Evolutionary conservation across 106 monocot species (phyloP).

Genomic region (Amphibolis antarctica): DNA sequence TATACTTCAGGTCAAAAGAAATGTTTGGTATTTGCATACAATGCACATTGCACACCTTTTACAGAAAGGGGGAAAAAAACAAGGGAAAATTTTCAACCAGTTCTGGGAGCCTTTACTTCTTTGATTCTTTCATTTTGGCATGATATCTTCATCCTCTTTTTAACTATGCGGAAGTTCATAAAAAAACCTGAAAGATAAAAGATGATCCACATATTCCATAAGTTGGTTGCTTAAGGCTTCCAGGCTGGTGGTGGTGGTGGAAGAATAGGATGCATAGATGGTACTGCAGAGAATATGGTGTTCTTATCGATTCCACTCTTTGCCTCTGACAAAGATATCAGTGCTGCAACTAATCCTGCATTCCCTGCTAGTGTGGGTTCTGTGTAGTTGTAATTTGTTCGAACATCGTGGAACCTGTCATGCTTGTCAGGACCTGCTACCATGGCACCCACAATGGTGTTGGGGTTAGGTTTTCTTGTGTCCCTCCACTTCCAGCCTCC

Average conservation of each 20-base stretch:
- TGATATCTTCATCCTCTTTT: background rate
- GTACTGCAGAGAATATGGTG: constrained; percentile 39
- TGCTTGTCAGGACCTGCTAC: constrained; percentile 36
- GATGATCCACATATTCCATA: background rate
- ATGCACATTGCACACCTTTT: background rate
- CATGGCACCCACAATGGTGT: constrained; percentile 42
- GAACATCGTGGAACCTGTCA: constrained; percentile 33
- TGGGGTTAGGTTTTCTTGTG: constrained; percentile 21
- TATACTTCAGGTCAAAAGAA: too few relatives aligned
- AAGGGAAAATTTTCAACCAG: background rate
- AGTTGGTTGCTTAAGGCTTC: constrained; percentile 22
- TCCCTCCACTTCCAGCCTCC: constrained; percentile 46
- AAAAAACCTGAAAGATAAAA: background rate
- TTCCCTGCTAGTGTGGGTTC: constrained; percentile 48
- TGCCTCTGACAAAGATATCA: constrained; percentile 25
- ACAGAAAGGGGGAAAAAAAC: background rate
- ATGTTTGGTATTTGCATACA: background rate
- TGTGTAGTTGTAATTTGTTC: constrained; percentile 31
- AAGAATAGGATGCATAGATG: constrained; percentile 21
- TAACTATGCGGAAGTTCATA: background rate
- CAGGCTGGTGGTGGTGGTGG: constrained; percentile 33
- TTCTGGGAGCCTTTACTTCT: background rate
- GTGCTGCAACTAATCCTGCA: constrained; percentile 49
- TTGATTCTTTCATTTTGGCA: background rate
- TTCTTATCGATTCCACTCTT: constrained; percentile 29